A percentile compares a stretch with the other conserved stretches of the same genome.
Conservation (phyloP, 176 grass and related monocot genomes). For the Juncus effusus region DNA sequence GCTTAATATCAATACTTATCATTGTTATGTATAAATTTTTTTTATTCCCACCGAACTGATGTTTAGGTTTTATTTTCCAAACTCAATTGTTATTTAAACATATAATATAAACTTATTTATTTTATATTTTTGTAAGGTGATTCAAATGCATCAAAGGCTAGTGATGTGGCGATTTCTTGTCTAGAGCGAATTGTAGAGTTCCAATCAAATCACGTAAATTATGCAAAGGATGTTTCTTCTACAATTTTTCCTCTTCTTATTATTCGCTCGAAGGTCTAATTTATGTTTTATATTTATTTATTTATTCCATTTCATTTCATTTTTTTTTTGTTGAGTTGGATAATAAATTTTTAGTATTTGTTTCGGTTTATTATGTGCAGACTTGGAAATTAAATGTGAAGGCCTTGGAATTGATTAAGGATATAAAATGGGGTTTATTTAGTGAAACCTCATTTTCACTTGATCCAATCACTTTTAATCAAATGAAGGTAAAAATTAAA, state of each 20-base stretch:
- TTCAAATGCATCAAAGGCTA: conserved; percentile 63
- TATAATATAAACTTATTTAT: background rate
- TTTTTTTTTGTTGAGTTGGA: conserved; percentile 12
- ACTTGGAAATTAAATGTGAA: conserved; percentile 69
- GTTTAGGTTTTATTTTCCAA: too few relatives aligned
- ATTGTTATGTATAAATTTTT: too few relatives aligned
- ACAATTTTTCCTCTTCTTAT: conserved; percentile 71
- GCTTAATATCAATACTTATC: too few relatives aligned
- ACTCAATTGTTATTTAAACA: too few relatives aligned
- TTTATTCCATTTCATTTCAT: conserved; percentile 15
- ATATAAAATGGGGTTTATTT: conserved; percentile 72
- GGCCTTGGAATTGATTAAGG: conserved; percentile 73
- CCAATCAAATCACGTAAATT: conserved; percentile 43
- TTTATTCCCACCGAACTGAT: too few relatives aligned
- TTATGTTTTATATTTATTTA: too few relatives aligned
- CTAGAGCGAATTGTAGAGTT: conserved; percentile 62
- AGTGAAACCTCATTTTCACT: conserved; percentile 46
- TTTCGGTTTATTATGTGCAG: conserved; percentile 38
- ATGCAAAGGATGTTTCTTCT: conserved; percentile 57
- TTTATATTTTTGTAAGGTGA: conserved; percentile 43
- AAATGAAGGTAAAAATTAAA: conserved; percentile 55
- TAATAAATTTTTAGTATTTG: conserved; percentile 11
- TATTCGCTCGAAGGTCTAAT: conserved; percentile 66
- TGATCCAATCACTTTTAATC: conserved; percentile 36
- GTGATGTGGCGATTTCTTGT: conserved; percentile 77